These are phyloP conservation scores for Calocybe indica DNA, from an alignment of 768 basidiomycete species.

Conservation along the genomic window DNA sequence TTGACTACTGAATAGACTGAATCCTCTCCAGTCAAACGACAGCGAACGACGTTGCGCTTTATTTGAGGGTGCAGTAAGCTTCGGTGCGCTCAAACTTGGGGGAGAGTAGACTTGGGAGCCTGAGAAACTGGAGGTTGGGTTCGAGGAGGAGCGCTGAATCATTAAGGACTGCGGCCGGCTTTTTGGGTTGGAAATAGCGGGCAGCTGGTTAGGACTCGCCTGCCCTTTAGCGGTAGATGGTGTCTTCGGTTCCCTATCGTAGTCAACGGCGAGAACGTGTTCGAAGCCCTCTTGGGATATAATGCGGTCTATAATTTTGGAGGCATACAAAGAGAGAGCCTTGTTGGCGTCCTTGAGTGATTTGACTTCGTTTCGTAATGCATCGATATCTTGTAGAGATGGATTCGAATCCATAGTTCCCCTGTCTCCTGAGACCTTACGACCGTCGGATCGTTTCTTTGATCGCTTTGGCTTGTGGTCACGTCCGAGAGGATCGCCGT, in stretches of 20 bases:
- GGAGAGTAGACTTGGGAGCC: conserved; percentile 17
- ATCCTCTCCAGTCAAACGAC: conserved; percentile 79
- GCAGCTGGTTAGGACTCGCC: conserved; percentile 21
- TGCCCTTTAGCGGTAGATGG: conserved; percentile 26
- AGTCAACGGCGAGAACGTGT: conserved; percentile 92
- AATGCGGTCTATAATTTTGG: conserved; percentile 97
- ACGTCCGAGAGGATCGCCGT: conserved; percentile 38
- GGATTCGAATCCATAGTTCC: conserved; percentile 31
- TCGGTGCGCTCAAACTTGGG: conserved; percentile 15
- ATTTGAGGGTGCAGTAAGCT: conserved; percentile 17
- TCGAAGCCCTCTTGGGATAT: conserved; percentile 96
- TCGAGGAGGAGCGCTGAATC: conserved; percentile 36
- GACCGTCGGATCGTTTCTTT: conserved; percentile 38
- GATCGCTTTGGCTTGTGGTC: conserved; percentile 42
- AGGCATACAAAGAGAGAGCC: conserved; percentile 89
- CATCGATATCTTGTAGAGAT: conserved; percentile 53
- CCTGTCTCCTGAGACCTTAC: conserved; percentile 29
- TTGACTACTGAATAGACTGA: conserved; percentile 60
- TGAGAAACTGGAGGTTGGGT: conserved; percentile 20
- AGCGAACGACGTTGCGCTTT: conserved; percentile 66
- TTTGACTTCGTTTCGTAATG: conserved; percentile 84
- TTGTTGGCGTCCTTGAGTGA: conserved; percentile 94
- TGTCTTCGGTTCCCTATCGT: conserved; percentile 50
- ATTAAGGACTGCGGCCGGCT: conserved; percentile 59
- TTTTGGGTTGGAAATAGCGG: conserved; percentile 30